Evolutionary conservation across 495 filamentous ascomycete species (phyloP).

Genomic region (Penicillium cataractarum): DNA sequence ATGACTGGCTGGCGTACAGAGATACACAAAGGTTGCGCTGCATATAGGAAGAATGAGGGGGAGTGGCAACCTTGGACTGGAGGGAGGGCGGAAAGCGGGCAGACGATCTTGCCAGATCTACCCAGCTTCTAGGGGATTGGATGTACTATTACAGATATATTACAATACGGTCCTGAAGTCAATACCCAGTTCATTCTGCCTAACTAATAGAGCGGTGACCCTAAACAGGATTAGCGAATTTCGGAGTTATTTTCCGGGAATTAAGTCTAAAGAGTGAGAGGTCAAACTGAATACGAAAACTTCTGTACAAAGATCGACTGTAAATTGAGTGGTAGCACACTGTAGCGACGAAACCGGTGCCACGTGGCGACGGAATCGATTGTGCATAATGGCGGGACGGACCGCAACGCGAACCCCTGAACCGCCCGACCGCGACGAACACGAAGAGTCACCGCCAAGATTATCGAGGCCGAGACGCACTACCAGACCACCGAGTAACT

Average conservation of each 20-base stretch:
- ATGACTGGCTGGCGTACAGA: slow-evolving; percentile 13
- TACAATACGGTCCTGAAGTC: neutral
- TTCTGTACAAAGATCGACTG: too few species aligned
- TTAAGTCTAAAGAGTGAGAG: slow-evolving; percentile 9
- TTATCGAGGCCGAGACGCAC: slow-evolving; percentile 16
- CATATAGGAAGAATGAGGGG: slow-evolving; percentile 18
- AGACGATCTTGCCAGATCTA: slow-evolving; percentile 14
- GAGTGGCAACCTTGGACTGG: slow-evolving; percentile 6
- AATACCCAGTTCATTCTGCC: neutral
- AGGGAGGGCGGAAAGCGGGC: slow-evolving; percentile 4
- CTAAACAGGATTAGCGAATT: slow-evolving; percentile 1
- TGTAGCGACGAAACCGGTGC: too few species aligned
- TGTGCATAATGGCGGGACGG: slow-evolving; percentile 20
- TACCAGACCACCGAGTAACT: slow-evolving; percentile 11
- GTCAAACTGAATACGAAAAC: slow-evolving; percentile 15
- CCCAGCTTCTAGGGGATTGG: neutral
- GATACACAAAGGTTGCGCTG: slow-evolving; percentile 11
- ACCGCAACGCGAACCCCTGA: slow-evolving; percentile 31
- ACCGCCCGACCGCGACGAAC: slow-evolving; percentile 5
- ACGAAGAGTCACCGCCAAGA: slow-evolving; percentile 4
- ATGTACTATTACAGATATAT: neutral
- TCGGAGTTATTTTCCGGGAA: slow-evolving; percentile 9
- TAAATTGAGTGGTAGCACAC: too few species aligned
- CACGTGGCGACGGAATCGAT: too few species aligned
- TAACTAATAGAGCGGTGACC: slow-evolving; percentile 4